Percentiles rank a stretch among this genome's conserved stretches.
phyloP scores from a whole-genome alignment of 2,329 filamentous ascomycete species.

The Hysterium pulicare region DNA sequence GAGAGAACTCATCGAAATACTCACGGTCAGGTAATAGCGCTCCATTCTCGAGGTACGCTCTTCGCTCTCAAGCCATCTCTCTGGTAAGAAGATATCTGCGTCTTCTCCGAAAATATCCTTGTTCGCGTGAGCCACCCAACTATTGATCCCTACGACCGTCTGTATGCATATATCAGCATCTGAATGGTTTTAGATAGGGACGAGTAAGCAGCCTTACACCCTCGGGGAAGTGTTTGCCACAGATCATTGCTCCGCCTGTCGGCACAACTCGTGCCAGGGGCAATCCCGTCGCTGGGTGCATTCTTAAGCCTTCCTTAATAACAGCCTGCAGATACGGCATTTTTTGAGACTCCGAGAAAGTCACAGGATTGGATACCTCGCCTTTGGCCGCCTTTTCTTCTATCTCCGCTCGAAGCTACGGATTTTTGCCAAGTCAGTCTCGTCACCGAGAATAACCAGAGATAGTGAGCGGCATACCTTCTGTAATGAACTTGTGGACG shows the following conservation, averaged over 20 bases:
- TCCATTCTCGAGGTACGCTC: slow-evolving; percentile 31
- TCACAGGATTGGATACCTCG: slow-evolving; percentile 12
- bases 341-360: slow-evolving; percentile 26
- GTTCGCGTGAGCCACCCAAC: slow-evolving; percentile 45
- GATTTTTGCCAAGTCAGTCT: too few relatives aligned
- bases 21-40: slow-evolving; percentile 31
- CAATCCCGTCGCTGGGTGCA: slow-evolving; percentile 43
- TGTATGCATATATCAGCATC: slow-evolving; percentile 21
- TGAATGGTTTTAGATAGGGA: too few relatives aligned
- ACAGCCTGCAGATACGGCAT: slow-evolving; percentile 41
- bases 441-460: too few relatives aligned
- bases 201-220: slow-evolving; percentile 20
- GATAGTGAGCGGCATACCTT: too few relatives aligned
- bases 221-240: slow-evolving; percentile 40
- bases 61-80: slow-evolving; percentile 41
- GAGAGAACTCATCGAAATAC: too few relatives aligned
- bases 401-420: slow-evolving; percentile 19
- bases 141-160: slow-evolving; percentile 44
- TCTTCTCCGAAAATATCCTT: slow-evolving; percentile 38
- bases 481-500: background rate
- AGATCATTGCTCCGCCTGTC: slow-evolving; percentile 17
- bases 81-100: slow-evolving; percentile 39
- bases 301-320: slow-evolving; percentile 42
- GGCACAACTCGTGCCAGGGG: slow-evolving; percentile 40
- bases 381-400: slow-evolving; percentile 11